Percentiles rank a stretch among this genome's conserved stretches.
Evolutionary conservation across 805 yeast genomes (phyloP).

Genomic region (Cyberlindnera amylophila): DNA sequence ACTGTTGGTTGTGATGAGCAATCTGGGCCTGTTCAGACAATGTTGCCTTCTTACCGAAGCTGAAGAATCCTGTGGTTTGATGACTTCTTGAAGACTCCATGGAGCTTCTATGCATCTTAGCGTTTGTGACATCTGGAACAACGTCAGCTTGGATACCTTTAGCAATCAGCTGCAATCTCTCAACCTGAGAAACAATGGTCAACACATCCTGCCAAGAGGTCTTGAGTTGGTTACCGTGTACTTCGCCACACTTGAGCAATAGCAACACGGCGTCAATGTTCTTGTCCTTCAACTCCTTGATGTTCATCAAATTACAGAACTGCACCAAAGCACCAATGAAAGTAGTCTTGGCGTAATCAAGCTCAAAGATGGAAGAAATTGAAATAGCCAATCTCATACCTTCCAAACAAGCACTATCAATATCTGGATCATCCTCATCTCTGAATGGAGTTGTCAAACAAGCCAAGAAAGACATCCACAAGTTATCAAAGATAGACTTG

Average conservation of each 20-base stretch:
- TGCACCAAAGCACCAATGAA: conserved; percentile 88
- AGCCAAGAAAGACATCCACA: conserved; percentile 97
- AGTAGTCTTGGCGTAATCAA: conserved; percentile 82
- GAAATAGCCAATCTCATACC: conserved; percentile 82
- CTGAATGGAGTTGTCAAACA: conserved; percentile 92
- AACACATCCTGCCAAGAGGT: conserved; percentile 84
- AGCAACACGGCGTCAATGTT: conserved; percentile 77
- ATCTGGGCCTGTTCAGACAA: conserved; percentile 66
- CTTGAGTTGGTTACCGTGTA: conserved; percentile 72
- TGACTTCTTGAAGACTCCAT: conserved; percentile 45
- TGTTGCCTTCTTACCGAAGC: conserved; percentile 51
- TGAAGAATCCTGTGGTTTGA: conserved; percentile 39
- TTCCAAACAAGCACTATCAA: conserved; percentile 67
- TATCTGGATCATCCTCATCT: conserved; percentile 74
- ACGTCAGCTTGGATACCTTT: conserved; percentile 81
- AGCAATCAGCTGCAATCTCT: conserved; percentile 81
- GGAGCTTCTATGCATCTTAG: conserved; percentile 49
- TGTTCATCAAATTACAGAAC: conserved; percentile 75
- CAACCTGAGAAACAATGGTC: conserved; percentile 83
- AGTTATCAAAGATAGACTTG: conserved; percentile 84
- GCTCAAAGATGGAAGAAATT: conserved; percentile 78
- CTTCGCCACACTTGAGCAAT: conserved; percentile 69
- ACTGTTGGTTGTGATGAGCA: conserved; percentile 67
- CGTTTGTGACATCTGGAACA: conserved; percentile 81
- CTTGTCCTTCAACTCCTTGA: conserved; percentile 72